Evolutionary conservation across 768 basidiomycete genomes (phyloP).

Genomic region (Russula virescens): DNA sequence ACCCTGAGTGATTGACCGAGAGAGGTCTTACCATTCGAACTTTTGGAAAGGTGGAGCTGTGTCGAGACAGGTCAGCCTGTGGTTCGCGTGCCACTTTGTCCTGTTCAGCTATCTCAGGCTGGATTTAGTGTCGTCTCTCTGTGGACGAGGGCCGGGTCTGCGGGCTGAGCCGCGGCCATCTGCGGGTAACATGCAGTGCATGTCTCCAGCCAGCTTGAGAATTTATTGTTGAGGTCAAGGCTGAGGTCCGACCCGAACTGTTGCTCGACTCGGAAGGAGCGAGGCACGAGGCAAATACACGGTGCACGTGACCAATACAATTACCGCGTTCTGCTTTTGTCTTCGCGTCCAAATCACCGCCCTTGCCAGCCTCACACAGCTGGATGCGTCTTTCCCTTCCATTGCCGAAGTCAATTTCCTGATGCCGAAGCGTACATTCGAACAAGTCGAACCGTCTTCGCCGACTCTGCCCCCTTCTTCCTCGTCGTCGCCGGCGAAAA

Average conservation of each 20-base stretch:
- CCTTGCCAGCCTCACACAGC: too few relatives aligned
- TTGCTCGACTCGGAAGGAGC: too few relatives aligned
- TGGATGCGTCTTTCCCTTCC: too few relatives aligned
- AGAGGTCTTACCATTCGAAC: background rate
- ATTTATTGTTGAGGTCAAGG: too few relatives aligned
- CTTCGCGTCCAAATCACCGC: too few relatives aligned
- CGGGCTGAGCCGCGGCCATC: background rate
- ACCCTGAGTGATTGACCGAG: background rate
- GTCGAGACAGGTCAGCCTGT: background rate
- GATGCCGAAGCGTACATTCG: conserved; percentile 16
- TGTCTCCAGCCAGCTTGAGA: too few relatives aligned
- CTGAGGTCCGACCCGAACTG: too few relatives aligned
- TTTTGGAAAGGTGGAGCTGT: background rate
- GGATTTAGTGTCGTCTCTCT: background rate
- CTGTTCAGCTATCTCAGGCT: background rate
- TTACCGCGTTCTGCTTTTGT: background rate
- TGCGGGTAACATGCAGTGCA: too few relatives aligned
- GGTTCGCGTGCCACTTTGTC: too few relatives aligned
- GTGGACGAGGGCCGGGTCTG: too few relatives aligned
- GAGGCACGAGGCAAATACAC: background rate
- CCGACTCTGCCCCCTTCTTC: background rate
- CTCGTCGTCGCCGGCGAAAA: conserved; percentile 12
- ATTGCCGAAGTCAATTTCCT: too few relatives aligned
- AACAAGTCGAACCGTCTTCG: conserved; percentile 2
- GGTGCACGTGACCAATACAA: conserved; percentile 7